Base-by-base conservation (phyloP, 768 basidiomycete species). In the Artomyces pyxidatus region DNA sequence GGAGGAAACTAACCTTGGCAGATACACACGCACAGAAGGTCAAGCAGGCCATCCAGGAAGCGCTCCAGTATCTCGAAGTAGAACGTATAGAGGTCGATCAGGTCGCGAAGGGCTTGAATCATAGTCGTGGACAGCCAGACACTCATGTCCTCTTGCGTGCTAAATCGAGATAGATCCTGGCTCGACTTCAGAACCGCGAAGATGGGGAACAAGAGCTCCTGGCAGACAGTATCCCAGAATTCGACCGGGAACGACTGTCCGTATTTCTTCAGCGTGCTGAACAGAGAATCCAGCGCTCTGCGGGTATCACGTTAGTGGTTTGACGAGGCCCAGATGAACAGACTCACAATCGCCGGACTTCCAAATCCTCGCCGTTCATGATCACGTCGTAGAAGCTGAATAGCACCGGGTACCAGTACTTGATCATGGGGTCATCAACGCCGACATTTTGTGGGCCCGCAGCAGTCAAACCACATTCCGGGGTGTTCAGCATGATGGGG, bases 331-430 rank as follows among this genome's bases (percentile, higher is more conserved):
- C n/a, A 27, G 45, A 6, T 5, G 23, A 27, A 9, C 47, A 11
- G 25, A 74, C 91, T 70, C 63, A 99, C 96, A 97, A 66, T 61
- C 94, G 79, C 58, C 96, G 82, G 45, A 99, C 93, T 77, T 99
- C 96, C 23, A 99, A 71, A 61, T 99, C 96, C 64, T 98, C 96
- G 16, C 92, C 96, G 53, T 96, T 98, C 95, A 99, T 98, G 63
- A 99, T 95, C 47, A 99, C 95, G 64, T 98, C 96, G 67, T 94
- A 97, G 71, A 97, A 98, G n/a, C 88, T 87, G 61, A 98, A 95
- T 30, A 98, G 72, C 2, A 91, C 82, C 0, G 96, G 96, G 71
- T 88, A 93, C 96, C 96, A 99, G 66, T 85, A 97, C 58, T 83
- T 86, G 67, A 97, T 86, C 88, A 93, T 94, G 25, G 79, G 81